Evolutionary conservation across 2,329 filamentous ascomycete genomes (phyloP).

Genomic region (Pochonia chlamydosporia): DNA sequence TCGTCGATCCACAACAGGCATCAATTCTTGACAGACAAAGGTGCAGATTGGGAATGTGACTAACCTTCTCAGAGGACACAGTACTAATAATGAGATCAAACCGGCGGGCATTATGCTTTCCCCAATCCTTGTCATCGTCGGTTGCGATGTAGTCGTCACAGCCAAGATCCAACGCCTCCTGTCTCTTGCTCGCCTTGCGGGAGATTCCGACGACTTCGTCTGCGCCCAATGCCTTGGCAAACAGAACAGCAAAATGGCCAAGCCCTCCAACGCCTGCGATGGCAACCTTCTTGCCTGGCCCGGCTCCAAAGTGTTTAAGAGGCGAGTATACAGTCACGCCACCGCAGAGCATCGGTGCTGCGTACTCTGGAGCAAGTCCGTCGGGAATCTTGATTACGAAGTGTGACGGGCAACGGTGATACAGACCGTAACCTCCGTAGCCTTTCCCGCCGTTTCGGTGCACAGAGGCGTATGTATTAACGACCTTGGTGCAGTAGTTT

Average conservation of each 20-base stretch:
- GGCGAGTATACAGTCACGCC: constrained; percentile 64
- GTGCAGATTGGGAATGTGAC: neutral
- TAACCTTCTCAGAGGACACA: constrained; percentile 34
- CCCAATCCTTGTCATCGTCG: constrained; percentile 48
- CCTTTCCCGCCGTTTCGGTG: constrained; percentile 21
- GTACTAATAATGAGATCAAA: constrained; percentile 57
- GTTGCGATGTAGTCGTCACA: constrained; percentile 44
- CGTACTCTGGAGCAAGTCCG: constrained; percentile 30
- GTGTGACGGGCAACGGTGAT: constrained; percentile 27
- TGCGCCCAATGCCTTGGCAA: constrained; percentile 61
- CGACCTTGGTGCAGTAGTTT: constrained; percentile 34
- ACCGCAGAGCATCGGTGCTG: constrained; percentile 64
- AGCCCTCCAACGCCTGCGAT: constrained; percentile 63
- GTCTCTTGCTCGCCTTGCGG: constrained; percentile 43
- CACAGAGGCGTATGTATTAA: constrained; percentile 46
- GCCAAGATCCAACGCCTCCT: constrained; percentile 51
- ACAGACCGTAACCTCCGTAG: constrained; percentile 44
- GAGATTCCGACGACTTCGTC: constrained; percentile 57
- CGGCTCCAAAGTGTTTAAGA: constrained; percentile 55
- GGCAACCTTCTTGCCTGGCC: constrained; percentile 61
- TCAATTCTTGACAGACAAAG: neutral
- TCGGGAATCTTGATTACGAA: constrained; percentile 49
- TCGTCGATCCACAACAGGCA: neutral
- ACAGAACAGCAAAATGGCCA: constrained; percentile 63
- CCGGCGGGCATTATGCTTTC: constrained; percentile 39